phyloP scores from a whole-genome alignment of 768 basidiomycete species.

The Phallus indusiatus region DNA sequence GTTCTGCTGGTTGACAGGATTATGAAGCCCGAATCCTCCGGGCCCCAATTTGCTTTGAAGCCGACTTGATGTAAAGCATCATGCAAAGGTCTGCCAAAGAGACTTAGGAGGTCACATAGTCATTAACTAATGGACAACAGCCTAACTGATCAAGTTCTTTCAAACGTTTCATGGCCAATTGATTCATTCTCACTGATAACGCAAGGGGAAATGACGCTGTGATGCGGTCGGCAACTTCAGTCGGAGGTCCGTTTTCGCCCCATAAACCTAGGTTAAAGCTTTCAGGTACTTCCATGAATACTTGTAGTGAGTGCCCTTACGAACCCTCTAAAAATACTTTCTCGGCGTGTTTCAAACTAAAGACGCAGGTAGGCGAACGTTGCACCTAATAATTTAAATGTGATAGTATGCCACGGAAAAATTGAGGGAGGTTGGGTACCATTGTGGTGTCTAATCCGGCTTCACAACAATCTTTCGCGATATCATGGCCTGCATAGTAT shows the following conservation, averaged over 20 bases:
- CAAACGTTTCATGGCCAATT: conserved; percentile 26
- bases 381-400: conserved; percentile 23
- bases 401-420: conserved; percentile 14
- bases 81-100: conserved; percentile 33
- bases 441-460: conserved; percentile 32
- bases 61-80: conserved; percentile 48
- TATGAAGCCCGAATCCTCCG: conserved; percentile 41
- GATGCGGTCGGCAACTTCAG: conserved; percentile 41
- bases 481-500: conserved; percentile 42
- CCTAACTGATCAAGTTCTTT: conserved; percentile 19
- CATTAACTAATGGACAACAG: conserved; percentile 15
- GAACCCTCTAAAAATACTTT: conserved; percentile 22
- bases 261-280: conserved; percentile 22
- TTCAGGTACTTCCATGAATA: too few relatives aligned
- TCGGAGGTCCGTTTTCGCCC: conserved; percentile 37
- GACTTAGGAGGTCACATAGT: neutral
- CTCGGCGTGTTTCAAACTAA: conserved; percentile 33
- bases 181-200: conserved; percentile 23
- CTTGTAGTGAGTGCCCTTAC: conserved; percentile 5
- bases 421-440: conserved; percentile 6
- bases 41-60: conserved; percentile 45
- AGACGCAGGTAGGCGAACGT: conserved; percentile 47
- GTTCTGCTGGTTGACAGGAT: conserved; percentile 36
- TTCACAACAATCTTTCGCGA: conserved; percentile 35
- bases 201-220: conserved; percentile 36